Base-by-base conservation (phyloP, 176 grass and related monocot genomes). In the Carex pumila region DNA sequence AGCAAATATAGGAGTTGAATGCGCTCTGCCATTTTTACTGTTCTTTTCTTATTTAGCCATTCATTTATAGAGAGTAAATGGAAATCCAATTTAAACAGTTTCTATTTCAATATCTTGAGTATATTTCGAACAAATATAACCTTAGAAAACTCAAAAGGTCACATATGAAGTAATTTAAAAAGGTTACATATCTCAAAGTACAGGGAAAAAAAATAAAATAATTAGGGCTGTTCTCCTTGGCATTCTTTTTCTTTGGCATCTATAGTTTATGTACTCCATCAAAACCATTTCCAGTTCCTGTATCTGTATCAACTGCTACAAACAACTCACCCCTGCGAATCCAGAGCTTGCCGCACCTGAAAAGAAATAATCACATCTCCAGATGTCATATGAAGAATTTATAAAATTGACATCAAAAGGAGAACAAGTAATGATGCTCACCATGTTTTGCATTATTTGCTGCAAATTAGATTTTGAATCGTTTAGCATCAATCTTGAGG, bases 401-500 rank as follows among this genome's bases (percentile, higher is more conserved):
- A 56, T 56, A 8, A 56, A 77, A 29, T 32, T 15, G 25, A 77
- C 21, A 54, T 54, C 11, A 13, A 7, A 32, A 55, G 2, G 25
- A 55, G 4, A 77, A n/a, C 39, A n/a, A 30, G 7, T 17, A 56
- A 77, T 54, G 49, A 55, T 9, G 9, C 49, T 56, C 45, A 77
- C 50, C 31, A 32, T 77, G 21, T 56, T 72, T 52, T 52, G 70
- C 49, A 54, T 8, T 30, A 76, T 77, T 56, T 77, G 25, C 50
- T 77, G 50, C 73, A 53, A 43, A 47, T 82, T 52, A 65, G 31
- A 82, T 67, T 66, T 47, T 72, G 85, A 91, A 95, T 91, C 83
- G 84, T 98, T 95, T 84, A 85, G 77, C 71, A 0, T 92, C 91
- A 88, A 58, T 79, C 83, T 59, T 93, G 82, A 19, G 89, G 54